These are phyloP conservation scores for Rhytidhysteron rufulum DNA, from an alignment of 2,329 filamentous ascomycete species.

Conservation along the genomic window DNA sequence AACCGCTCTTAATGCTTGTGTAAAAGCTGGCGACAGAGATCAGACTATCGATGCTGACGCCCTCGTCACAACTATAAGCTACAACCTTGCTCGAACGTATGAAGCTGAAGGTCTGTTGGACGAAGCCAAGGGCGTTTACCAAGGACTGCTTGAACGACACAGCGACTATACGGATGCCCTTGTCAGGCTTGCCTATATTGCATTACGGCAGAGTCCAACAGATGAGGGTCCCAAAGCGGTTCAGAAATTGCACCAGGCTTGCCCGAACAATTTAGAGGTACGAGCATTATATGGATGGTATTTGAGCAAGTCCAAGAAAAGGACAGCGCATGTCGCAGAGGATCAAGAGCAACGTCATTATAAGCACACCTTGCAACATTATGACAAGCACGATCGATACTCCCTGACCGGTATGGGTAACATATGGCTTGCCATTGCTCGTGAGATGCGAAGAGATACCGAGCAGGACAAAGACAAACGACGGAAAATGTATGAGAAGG, in stretches of 20 bases:
- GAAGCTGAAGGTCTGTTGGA: conserved; percentile 78
- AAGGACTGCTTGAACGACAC: conserved; percentile 79
- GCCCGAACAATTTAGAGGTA: conserved; percentile 83
- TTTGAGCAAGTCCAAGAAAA: conserved; percentile 82
- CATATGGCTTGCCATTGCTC: conserved; percentile 78
- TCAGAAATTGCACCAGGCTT: conserved; percentile 77
- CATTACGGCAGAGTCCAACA: conserved; percentile 72
- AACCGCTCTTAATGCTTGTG: conserved; percentile 81
- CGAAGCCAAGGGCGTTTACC: conserved; percentile 83
- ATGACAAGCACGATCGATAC: conserved; percentile 98
- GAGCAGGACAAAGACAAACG: conserved; percentile 90
- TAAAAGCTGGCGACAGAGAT: conserved; percentile 73
- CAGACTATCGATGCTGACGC: conserved; percentile 80
- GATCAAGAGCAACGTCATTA: conserved; percentile 91
- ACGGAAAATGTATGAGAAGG: conserved; percentile 79
- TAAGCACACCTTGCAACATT: conserved; percentile 90
- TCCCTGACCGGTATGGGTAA: conserved; percentile 97
- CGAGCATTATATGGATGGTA: conserved; percentile 95
- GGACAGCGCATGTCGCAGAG: conserved; percentile 73
- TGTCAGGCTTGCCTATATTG: conserved; percentile 85
- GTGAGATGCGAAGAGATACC: conserved; percentile 89
- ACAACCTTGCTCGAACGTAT: conserved; percentile 91
- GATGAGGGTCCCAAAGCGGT: conserved; percentile 86
- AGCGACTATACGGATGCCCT: conserved; percentile 89
- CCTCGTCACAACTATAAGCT: conserved; percentile 91